phyloP scores from a whole-genome alignment of 192 early-diverging fungal species.

The Piromyces finnis region DNA sequence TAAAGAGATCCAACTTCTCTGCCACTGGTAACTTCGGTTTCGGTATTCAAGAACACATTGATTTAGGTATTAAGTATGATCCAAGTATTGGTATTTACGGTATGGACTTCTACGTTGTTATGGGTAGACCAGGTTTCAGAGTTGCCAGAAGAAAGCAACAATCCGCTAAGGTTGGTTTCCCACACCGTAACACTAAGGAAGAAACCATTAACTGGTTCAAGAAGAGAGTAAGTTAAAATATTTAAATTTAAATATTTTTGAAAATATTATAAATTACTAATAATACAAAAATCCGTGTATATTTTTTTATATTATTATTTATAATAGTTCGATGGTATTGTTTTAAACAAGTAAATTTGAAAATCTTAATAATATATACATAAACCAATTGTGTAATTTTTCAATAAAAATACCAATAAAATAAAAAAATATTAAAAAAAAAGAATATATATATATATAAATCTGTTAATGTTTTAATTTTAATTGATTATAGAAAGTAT shows the following conservation, averaged over 20 bases:
- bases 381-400: background rate
- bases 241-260: no score
- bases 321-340: slow-evolving; percentile 66
- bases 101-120: slow-evolving; percentile 99
- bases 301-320: no score
- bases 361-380: background rate
- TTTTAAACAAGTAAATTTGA: slow-evolving; percentile 57
- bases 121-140: slow-evolving; percentile 94
- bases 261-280: no score
- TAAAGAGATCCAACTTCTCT: slow-evolving; percentile 88
- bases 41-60: slow-evolving; percentile 99
- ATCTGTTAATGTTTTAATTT: no score
- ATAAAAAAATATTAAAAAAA: background rate
- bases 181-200: slow-evolving; percentile 85
- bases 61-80: slow-evolving; percentile 97
- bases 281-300: no score
- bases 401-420: background rate
- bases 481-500: no score
- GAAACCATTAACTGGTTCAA: slow-evolving; percentile 98
- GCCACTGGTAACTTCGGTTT: slow-evolving; percentile 98
- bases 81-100: slow-evolving; percentile 23
- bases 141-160: slow-evolving; percentile 83
- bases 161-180: slow-evolving; percentile 62
- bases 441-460: no score
- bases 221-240: slow-evolving; percentile 28